These are phyloP conservation scores for Schizophyllum amplum DNA, from an alignment of 1,284 basidiomycete genomes.

Conservation along the genomic window DNA sequence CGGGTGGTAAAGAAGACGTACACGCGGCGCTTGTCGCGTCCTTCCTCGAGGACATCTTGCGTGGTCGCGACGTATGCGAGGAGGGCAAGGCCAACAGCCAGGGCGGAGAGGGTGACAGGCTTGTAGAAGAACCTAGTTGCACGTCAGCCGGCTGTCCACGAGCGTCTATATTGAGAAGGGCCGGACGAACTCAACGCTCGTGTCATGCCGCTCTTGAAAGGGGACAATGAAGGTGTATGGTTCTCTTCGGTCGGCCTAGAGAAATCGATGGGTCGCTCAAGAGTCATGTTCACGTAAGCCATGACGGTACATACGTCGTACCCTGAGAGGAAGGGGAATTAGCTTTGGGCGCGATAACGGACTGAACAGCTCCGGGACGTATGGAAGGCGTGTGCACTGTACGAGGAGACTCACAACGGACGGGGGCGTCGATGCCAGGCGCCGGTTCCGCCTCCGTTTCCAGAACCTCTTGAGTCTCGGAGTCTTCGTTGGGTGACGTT, in stretches of 20 bases:
- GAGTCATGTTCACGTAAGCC: not conserved
- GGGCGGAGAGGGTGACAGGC: constrained; percentile 66
- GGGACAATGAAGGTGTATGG: constrained; percentile 72
- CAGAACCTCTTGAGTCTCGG: constrained; percentile 5
- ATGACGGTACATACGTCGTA: constrained; percentile 34
- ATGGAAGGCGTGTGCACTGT: constrained; percentile 21
- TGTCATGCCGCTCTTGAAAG: constrained; percentile 75
- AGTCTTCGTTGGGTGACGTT: constrained; percentile 12
- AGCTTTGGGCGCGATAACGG: not conserved
- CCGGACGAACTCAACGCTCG: constrained; percentile 63
- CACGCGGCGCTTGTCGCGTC: constrained; percentile 70
- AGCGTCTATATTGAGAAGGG: not conserved
- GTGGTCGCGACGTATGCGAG: constrained; percentile 75
- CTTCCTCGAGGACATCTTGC: constrained; percentile 71
- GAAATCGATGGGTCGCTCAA: not conserved
- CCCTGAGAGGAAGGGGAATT: constrained; percentile 22
- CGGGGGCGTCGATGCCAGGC: constrained; percentile 13
- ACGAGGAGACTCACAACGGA: constrained; percentile 21
- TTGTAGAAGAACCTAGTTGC: constrained; percentile 69
- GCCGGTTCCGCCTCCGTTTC: constrained; percentile 9
- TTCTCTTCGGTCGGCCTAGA: constrained; percentile 66
- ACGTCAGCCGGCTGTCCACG: constrained; percentile 1
- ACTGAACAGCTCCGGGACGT: not conserved
- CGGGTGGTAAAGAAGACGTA: constrained; percentile 30
- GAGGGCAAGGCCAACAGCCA: constrained; percentile 53